These are phyloP conservation scores for Clonostachys chloroleuca DNA, from an alignment of 2,329 filamentous ascomycete genomes.

Conservation along the genomic window DNA sequence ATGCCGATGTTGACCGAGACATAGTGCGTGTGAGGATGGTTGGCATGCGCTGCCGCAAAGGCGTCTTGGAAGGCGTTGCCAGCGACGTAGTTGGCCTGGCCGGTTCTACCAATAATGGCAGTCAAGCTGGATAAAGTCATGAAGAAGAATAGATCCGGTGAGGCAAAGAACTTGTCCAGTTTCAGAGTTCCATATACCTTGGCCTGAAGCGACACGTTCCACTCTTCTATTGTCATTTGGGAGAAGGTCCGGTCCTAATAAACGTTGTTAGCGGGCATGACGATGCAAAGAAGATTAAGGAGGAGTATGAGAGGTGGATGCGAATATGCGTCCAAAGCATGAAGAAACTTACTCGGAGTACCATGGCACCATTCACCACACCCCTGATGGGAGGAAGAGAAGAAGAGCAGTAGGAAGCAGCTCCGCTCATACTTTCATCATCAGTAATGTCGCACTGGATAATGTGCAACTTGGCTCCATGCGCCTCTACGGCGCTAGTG, in stretches of 20 bases:
- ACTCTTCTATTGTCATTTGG: neutral
- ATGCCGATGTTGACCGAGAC: neutral
- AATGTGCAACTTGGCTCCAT: neutral
- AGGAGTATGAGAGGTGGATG: neutral
- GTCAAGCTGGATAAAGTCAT: conserved; percentile 25
- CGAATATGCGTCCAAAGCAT: too few species aligned
- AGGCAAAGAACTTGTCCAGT: conserved; percentile 20
- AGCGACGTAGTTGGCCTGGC: conserved; percentile 33
- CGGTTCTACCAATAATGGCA: conserved; percentile 22
- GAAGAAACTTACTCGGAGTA: conserved; percentile 13
- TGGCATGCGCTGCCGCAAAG: conserved; percentile 10
- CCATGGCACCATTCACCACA: conserved; percentile 36
- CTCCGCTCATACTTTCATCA: conserved; percentile 4
- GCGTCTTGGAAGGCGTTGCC: conserved; percentile 23
- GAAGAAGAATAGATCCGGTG: conserved; percentile 27
- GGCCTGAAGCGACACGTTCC: neutral
- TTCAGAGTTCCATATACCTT: conserved; percentile 24
- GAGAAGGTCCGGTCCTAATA: neutral
- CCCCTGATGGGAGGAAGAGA: conserved; percentile 27
- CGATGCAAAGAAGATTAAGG: neutral
- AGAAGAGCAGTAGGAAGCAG: conserved; percentile 1
- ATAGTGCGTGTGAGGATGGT: neutral
- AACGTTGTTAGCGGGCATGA: neutral
- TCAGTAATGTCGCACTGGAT: conserved; percentile 13
- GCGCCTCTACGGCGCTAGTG: neutral